Conservation (phyloP, 306 rosid species). For the Abrus precatorius region DNA sequence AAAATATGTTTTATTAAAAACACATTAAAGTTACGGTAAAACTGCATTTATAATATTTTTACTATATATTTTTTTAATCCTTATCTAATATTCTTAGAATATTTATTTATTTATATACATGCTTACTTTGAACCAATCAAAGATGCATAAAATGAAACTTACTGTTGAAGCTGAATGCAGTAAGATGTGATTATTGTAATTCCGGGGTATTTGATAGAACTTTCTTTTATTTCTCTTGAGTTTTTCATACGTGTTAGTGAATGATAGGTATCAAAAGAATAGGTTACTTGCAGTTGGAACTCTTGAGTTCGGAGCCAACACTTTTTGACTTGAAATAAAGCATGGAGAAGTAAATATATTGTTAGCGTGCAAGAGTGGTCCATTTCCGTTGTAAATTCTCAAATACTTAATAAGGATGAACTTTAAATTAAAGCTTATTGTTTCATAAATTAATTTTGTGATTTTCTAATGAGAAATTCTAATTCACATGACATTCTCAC, state of each 20-base stretch:
- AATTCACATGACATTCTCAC: no score
- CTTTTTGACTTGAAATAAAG: neutral
- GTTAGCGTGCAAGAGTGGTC: no score
- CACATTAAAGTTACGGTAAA: no score
- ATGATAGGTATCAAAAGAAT: no score
- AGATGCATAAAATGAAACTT: neutral
- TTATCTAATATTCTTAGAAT: neutral
- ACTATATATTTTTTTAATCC: no score
- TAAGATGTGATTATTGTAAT: neutral
- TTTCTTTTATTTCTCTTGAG: neutral
- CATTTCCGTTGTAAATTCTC: no score
- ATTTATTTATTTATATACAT: neutral
- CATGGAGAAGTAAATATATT: neutral
- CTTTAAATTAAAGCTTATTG: neutral
- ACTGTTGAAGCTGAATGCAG: neutral
- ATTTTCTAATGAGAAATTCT: neutral
- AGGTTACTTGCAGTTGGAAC: no score
- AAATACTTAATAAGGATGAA: neutral
- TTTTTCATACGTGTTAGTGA: neutral
- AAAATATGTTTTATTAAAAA: no score
- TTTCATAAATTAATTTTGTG: neutral
- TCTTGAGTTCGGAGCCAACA: neutral
- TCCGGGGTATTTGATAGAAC: neutral
- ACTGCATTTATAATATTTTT: no score
- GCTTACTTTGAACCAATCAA: neutral